Evolutionary conservation across 306 rosid genomes (phyloP).

Genomic region (Cicer arietinum): DNA sequence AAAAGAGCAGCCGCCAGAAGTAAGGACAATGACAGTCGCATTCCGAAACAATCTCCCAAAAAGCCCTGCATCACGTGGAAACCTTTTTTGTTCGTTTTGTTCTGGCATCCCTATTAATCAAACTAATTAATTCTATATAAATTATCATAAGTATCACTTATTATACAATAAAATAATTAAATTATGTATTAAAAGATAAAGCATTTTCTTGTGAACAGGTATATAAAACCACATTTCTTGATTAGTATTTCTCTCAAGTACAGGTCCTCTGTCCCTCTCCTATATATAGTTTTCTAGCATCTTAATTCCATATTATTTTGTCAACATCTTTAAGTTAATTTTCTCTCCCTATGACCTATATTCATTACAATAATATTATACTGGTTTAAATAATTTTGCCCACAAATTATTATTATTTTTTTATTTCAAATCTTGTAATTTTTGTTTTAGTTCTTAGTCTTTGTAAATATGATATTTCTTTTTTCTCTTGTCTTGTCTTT

Average conservation of each 20-base stretch:
- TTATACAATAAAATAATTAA: neutral
- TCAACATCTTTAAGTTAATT: too few species aligned
- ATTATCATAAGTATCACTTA: neutral
- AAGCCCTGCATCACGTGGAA: constrained; percentile 91
- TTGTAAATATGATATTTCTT: too few species aligned
- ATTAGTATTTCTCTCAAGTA: constrained; percentile 52
- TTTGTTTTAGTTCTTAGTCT: too few species aligned
- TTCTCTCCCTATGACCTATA: too few species aligned
- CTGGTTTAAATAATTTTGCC: too few species aligned
- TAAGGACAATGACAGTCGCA: constrained; percentile 91
- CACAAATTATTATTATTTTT: too few species aligned
- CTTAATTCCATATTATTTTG: neutral
- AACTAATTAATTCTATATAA: constrained; percentile 29
- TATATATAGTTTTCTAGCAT: constrained; percentile 15
- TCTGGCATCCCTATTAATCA: constrained; percentile 49
- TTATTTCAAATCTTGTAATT: too few species aligned
- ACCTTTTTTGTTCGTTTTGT: constrained; percentile 51
- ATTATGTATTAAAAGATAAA: too few species aligned
- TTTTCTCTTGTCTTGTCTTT: too few species aligned
- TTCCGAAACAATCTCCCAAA: constrained; percentile 69
- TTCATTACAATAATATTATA: too few species aligned
- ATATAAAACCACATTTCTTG: constrained; percentile 51
- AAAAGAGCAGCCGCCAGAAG: constrained; percentile 47
- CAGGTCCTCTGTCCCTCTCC: constrained; percentile 34
- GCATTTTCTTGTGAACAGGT: neutral